These are phyloP conservation scores for Brassica rapa DNA, from an alignment of 345 rosid species.

Conservation along the genomic window DNA sequence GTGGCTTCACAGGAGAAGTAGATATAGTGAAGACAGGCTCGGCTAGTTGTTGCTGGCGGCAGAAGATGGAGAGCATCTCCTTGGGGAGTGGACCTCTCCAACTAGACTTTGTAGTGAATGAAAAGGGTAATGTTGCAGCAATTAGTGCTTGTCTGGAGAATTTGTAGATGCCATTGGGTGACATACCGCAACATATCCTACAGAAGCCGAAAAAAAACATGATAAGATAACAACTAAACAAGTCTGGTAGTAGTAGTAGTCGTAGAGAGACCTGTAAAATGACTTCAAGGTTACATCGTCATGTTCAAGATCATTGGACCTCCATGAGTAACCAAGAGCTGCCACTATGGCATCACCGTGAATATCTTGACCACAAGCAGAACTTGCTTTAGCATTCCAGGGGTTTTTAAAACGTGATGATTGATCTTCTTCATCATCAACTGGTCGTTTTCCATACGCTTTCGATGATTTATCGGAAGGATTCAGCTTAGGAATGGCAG, in stretches of 20 bases:
- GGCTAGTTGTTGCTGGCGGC: slow-evolving; percentile 77
- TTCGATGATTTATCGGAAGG: slow-evolving; percentile 44
- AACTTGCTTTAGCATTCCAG: neutral
- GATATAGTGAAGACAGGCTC: slow-evolving; percentile 66
- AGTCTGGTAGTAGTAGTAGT: too few relatives aligned
- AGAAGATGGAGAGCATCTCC: slow-evolving; percentile 71
- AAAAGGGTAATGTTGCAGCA: slow-evolving; percentile 64
- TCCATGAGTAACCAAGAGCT: neutral
- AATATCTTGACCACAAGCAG: neutral
- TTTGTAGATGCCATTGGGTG: slow-evolving; percentile 50
- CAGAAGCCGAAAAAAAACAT: neutral
- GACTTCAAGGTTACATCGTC: neutral
- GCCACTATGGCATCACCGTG: neutral
- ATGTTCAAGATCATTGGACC: neutral
- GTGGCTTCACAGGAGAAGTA: slow-evolving; percentile 45
- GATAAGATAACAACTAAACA: neutral
- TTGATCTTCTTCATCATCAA: slow-evolving; percentile 18
- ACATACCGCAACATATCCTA: neutral
- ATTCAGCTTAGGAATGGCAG: neutral
- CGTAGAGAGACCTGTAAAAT: neutral
- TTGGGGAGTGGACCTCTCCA: slow-evolving; percentile 89
- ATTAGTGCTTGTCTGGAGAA: slow-evolving; percentile 71
- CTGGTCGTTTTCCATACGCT: slow-evolving; percentile 17
- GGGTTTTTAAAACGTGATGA: neutral
- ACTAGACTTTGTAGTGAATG: slow-evolving; percentile 65